Percentiles rank a stretch among this genome's conserved stretches.
These are phyloP conservation scores for Geranomyces michiganensis DNA, from an alignment of 192 early-diverging fungal genomes.

Conservation along the genomic window DNA sequence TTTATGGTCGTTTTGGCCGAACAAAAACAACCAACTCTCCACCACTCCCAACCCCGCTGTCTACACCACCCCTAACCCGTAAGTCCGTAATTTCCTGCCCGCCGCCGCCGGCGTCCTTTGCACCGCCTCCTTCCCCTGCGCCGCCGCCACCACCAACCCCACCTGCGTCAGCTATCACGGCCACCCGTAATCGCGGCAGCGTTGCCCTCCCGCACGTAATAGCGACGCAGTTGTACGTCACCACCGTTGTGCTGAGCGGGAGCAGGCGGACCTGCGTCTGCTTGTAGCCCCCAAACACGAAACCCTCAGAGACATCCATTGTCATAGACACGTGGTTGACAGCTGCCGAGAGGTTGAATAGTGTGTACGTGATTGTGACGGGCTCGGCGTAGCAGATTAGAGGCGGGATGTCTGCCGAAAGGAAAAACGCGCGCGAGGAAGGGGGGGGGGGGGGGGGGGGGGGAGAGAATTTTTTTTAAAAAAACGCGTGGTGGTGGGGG, in stretches of 20 bases:
- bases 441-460: too few relatives aligned
- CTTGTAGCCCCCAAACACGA: slow-evolving; percentile 77
- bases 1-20: not conserved
- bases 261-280: slow-evolving; percentile 59
- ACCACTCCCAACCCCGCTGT: slow-evolving; percentile 5
- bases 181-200: slow-evolving; percentile 53
- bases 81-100: slow-evolving; percentile 14
- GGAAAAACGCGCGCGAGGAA: not conserved
- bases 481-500: too few relatives aligned
- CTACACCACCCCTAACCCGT: slow-evolving; percentile 20
- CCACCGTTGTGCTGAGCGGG: slow-evolving; percentile 50
- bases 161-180: not conserved
- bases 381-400: slow-evolving; percentile 56
- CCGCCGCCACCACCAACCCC: not conserved
- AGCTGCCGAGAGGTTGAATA: slow-evolving; percentile 63
- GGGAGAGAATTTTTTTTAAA: too few relatives aligned
- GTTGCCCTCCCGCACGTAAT: slow-evolving; percentile 58
- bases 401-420: slow-evolving; percentile 58
- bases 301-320: slow-evolving; percentile 70
- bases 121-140: not conserved
- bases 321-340: slow-evolving; percentile 57
- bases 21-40: slow-evolving; percentile 7
- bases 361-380: slow-evolving; percentile 61
- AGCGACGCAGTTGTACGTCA: slow-evolving; percentile 67
- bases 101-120: not conserved